These are phyloP conservation scores for Aeminium ludgeri DNA, from an alignment of 495 filamentous ascomycete species.

Conservation along the genomic window DNA sequence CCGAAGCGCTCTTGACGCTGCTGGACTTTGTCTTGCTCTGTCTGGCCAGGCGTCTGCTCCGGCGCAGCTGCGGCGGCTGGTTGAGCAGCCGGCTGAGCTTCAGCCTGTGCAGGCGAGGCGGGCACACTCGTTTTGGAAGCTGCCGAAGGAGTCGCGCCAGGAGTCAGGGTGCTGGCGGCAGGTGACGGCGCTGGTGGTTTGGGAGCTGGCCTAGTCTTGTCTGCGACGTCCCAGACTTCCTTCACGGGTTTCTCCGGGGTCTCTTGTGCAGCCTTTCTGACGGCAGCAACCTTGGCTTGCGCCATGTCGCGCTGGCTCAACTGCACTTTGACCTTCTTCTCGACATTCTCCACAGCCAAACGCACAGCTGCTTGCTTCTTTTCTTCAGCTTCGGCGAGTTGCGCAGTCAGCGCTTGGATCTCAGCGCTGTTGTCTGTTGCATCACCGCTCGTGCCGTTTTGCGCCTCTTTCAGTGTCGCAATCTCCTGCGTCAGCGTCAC, in stretches of 20 bases:
- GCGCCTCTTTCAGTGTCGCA: slow-evolving; percentile 3
- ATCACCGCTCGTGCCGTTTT: neutral
- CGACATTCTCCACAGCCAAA: slow-evolving; percentile 25
- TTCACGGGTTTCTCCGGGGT: slow-evolving; percentile 63
- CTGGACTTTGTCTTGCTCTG: slow-evolving; percentile 8
- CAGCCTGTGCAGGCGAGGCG: slow-evolving; percentile 5
- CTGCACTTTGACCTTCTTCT: slow-evolving; percentile 41
- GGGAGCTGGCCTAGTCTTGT: slow-evolving; percentile 43
- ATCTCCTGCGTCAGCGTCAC: slow-evolving; percentile 4
- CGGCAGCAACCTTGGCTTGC: slow-evolving; percentile 47
- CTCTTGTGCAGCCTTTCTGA: slow-evolving; percentile 63
- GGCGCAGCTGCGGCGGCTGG: neutral
- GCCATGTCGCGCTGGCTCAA: neutral
- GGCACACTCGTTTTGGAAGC: slow-evolving; percentile 16
- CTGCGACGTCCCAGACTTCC: slow-evolving; percentile 72
- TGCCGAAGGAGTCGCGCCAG: neutral
- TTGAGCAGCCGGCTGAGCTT: neutral
- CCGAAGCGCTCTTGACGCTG: slow-evolving; percentile 11
- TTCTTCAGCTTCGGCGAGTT: neutral
- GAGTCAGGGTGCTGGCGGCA: slow-evolving; percentile 1
- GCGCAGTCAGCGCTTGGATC: neutral
- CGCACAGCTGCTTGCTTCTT: slow-evolving; percentile 5
- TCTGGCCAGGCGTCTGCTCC: neutral
- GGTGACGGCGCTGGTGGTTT: slow-evolving; percentile 16
- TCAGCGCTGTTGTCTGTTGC: too few species aligned